These are phyloP conservation scores for Mortierella sp. DNA, from an alignment of 371 early-diverging fungal genomes.

Conservation along the genomic window DNA sequence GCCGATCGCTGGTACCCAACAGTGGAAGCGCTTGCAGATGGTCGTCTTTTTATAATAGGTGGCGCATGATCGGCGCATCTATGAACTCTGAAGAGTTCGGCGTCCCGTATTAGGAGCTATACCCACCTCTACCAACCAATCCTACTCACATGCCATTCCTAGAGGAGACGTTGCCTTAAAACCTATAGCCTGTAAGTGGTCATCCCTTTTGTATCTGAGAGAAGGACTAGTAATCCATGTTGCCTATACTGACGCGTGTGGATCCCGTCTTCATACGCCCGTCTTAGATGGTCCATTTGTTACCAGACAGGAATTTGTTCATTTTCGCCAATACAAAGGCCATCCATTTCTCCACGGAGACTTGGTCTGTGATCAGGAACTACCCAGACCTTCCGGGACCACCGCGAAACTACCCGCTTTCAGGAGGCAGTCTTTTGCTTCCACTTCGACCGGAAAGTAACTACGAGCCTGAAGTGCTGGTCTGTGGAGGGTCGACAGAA, in stretches of 20 bases:
- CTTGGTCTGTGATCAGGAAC: constrained; percentile 57
- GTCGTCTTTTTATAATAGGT: constrained; percentile 67
- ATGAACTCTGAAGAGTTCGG: constrained; percentile 63
- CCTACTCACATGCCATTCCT: constrained; percentile 59
- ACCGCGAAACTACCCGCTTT: constrained; percentile 71
- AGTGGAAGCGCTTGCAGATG: constrained; percentile 65
- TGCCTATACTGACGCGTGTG: no score
- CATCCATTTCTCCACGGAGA: constrained; percentile 63
- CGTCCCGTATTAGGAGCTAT: constrained; percentile 59
- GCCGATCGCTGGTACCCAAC: constrained; percentile 71
- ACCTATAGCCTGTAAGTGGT: constrained; percentile 59
- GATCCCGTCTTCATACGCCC: no score
- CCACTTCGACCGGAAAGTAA: constrained; percentile 58
- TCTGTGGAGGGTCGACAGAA: constrained; percentile 59
- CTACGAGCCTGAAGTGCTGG: constrained; percentile 55
- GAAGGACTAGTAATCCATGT: no score
- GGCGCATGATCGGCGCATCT: constrained; percentile 63
- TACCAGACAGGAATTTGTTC: constrained; percentile 65
- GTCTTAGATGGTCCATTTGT: constrained; percentile 52
- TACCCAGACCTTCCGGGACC: constrained; percentile 66
- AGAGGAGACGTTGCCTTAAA: constrained; percentile 69
- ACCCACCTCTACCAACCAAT: constrained; percentile 37
- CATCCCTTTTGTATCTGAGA: neutral
- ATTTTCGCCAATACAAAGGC: constrained; percentile 66
- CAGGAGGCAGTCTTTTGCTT: constrained; percentile 63